These are phyloP conservation scores for Pluteus cervinus DNA, from an alignment of 768 basidiomycete species.

Conservation along the genomic window DNA sequence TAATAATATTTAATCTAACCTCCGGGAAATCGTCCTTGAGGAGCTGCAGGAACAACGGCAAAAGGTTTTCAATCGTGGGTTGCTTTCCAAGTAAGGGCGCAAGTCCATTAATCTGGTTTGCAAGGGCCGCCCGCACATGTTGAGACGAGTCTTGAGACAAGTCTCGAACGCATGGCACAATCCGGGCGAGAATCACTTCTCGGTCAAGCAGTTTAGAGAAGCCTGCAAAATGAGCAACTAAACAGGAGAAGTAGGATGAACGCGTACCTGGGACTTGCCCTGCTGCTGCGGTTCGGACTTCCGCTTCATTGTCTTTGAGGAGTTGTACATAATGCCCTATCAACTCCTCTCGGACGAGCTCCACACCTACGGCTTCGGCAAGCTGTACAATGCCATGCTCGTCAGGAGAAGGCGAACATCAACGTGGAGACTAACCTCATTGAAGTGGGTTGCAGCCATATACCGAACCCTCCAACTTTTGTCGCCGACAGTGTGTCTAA, in stretches of 20 bases:
- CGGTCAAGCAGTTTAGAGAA: constrained; percentile 92
- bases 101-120: constrained; percentile 92
- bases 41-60: constrained; percentile 93
- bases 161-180: constrained; percentile 93
- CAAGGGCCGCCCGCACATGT: constrained; percentile 95
- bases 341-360: constrained; percentile 89
- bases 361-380: constrained; percentile 83
- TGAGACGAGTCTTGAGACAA: constrained; percentile 91
- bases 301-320: constrained; percentile 97
- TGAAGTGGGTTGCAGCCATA: constrained; percentile 97
- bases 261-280: constrained; percentile 90
- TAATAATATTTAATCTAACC: constrained; percentile 95
- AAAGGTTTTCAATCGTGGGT: constrained; percentile 91
- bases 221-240: constrained; percentile 40
- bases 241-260: not conserved
- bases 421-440: constrained; percentile 75
- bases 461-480: constrained; percentile 99
- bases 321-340: constrained; percentile 90
- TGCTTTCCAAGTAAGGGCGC: constrained; percentile 92
- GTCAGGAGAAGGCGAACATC: too few relatives aligned
- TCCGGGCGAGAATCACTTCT: constrained; percentile 87
- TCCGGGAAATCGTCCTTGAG: constrained; percentile 99
- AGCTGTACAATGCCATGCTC: too few relatives aligned
- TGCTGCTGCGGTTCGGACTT: constrained; percentile 93
- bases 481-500: constrained; percentile 83